phyloP scores from a whole-genome alignment of 164 flowering plant genomes.

The Echeveria elegans region DNA sequence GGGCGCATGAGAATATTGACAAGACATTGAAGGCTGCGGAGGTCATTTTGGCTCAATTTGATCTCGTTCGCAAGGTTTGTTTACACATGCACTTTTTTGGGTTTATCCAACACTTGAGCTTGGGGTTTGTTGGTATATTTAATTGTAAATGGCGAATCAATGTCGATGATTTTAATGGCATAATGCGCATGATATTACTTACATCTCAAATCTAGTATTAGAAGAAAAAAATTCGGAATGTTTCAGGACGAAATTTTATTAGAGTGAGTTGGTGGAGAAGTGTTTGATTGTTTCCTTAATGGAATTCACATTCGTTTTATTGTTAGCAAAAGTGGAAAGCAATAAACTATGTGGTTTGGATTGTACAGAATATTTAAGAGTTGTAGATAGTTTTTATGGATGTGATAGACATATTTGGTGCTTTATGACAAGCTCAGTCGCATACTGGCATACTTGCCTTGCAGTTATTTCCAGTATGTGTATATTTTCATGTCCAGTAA shows the following conservation, averaged over 20 bases:
- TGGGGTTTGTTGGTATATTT: no score
- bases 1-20: constrained; percentile 91
- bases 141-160: no score
- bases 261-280: no score
- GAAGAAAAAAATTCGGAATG: no score
- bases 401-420: no score
- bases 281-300: no score
- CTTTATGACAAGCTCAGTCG: neutral
- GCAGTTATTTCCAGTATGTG: neutral
- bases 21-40: constrained; percentile 89
- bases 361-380: neutral
- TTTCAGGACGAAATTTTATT: neutral
- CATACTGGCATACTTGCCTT: neutral
- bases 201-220: neutral
- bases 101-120: no score
- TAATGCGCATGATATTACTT: neutral
- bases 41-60: constrained; percentile 70
- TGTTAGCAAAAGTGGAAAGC: neutral
- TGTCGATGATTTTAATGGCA: neutral
- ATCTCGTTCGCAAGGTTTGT: constrained; percentile 71
- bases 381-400: no score
- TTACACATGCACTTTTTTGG: neutral
- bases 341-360: no score
- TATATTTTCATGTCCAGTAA: neutral
- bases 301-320: neutral